Evolutionary conservation across 257 asterid species (phyloP), one percentile per base, ranked within the genome.

Genomic region (Capsicum chinense): DNA sequence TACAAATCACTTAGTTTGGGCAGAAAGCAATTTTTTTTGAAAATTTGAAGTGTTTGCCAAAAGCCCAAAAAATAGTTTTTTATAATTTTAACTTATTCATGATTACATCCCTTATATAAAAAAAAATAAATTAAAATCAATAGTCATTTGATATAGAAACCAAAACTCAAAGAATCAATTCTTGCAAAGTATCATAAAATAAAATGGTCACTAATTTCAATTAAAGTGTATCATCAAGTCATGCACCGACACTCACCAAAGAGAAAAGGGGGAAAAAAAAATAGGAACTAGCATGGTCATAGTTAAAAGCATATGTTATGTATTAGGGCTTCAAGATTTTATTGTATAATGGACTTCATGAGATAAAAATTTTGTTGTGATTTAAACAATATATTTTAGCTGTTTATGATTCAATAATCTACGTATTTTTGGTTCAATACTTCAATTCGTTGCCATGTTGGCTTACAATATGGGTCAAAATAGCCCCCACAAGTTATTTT

Each of bases 191-290:
- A 47, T 10, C 33, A 16, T 10, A 11, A 16, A 37, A 39, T 69
- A 2, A 71, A 47, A 1, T 73, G 16, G 2, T 44, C 7, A 0
- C 35, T 5, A 71, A 44, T n/a, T 44, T 71, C 15, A 0, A 1
- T 44, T 71, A 17, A 44, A 71, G 58, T 71, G 16, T 44, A 73
- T 47, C 44, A 64, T 63, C 16, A 63, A 7, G 26, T 63, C 39
- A 71, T 39, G 57, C 79, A 47, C 58, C 79, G 80, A 73, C 58
- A 73, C 59, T 48, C 59, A 11, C 6, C 56, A 47, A 73, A 73
- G 56, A 47, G 3, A 71, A 10, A 9, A 47, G 7, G 57, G 10
- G 79, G 1, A 16, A 67, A 16, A 67, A 16, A 14, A n/a, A 4
- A 8, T n/a, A 60, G 5, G 15, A 54, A 54, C 57, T 8, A n/a